Conservation (phyloP, 306 rosid species). For the Lathyrus oleraceus region DNA sequence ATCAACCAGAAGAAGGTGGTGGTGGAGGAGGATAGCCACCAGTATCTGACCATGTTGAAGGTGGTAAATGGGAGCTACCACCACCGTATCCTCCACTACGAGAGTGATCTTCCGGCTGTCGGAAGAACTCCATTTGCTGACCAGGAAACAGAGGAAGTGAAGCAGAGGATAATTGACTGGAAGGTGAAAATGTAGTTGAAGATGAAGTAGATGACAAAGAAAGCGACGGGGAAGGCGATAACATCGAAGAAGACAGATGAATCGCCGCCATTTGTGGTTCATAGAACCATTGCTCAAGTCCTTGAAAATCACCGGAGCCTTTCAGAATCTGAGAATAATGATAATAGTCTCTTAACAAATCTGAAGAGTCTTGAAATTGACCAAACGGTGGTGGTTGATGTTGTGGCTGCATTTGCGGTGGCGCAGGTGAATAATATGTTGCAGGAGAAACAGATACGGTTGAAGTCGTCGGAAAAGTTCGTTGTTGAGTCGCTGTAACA, state of each 20-base stretch:
- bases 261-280: constrained; percentile 54
- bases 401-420: neutral
- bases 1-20: constrained; percentile 60
- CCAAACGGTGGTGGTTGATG: constrained; percentile 24
- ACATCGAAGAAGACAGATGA: constrained; percentile 41
- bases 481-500: constrained; percentile 40
- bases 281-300: constrained; percentile 61
- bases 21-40: constrained; percentile 61
- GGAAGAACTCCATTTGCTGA: constrained; percentile 45
- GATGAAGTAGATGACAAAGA: constrained; percentile 41
- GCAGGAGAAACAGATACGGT: neutral
- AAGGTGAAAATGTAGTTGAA: constrained; percentile 37
- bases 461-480: neutral
- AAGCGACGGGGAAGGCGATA: constrained; percentile 33
- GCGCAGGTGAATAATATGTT: constrained; percentile 16
- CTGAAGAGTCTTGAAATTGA: constrained; percentile 40
- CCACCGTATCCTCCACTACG: constrained; percentile 1
- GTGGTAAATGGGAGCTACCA: constrained; percentile 34
- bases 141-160: constrained; percentile 64
- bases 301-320: constrained; percentile 53
- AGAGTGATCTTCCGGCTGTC: constrained; percentile 41
- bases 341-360: constrained; percentile 53
- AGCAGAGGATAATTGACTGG: constrained; percentile 55
- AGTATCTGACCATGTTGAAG: constrained; percentile 65
- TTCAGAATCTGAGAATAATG: constrained; percentile 75